Conservation (phyloP, 345 rosid species). For the Populus davidiana region DNA sequence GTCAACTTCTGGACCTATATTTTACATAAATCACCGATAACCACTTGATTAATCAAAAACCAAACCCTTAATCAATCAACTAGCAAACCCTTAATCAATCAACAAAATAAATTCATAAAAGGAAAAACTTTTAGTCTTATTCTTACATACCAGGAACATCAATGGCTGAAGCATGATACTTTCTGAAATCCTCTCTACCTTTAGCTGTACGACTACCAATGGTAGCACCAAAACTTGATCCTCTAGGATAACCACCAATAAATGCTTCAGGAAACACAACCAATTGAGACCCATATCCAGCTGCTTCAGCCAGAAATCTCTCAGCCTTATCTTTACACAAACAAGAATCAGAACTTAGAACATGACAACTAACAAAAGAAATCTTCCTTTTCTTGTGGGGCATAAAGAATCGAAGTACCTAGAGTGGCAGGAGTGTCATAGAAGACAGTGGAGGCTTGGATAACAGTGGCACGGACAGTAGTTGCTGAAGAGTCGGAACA, state of each 20-base stretch:
- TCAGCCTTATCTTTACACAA: slow-evolving; percentile 73
- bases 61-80: no score
- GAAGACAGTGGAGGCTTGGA: slow-evolving; percentile 88
- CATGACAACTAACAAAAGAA: not conserved
- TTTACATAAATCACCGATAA: not conserved
- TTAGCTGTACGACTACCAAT: slow-evolving; percentile 71
- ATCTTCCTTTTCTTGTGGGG: not conserved
- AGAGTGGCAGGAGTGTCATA: slow-evolving; percentile 88
- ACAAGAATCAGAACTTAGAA: not conserved
- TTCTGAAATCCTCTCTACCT: slow-evolving; percentile 84
- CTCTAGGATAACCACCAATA: slow-evolving; percentile 89
- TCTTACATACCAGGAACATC: slow-evolving; percentile 66
- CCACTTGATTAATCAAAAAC: not conserved
- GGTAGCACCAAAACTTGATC: slow-evolving; percentile 66
- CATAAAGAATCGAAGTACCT: slow-evolving; percentile 32
- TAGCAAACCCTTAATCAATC: not conserved
- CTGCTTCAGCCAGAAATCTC: slow-evolving; percentile 82
- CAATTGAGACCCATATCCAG: slow-evolving; percentile 70
- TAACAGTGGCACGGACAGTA: slow-evolving; percentile 80
- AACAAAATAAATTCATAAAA: not conserved
- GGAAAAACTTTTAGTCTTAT: not conserved
- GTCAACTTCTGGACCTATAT: slow-evolving; percentile 78
- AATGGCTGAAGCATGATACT: slow-evolving; percentile 81
- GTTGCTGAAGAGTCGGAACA: slow-evolving; percentile 51
- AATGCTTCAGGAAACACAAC: slow-evolving; percentile 97